These are phyloP conservation scores for Bolboschoenoplectus hybrid DNA, from an alignment of 202 grass and related monocot genomes.

Conservation along the genomic window DNA sequence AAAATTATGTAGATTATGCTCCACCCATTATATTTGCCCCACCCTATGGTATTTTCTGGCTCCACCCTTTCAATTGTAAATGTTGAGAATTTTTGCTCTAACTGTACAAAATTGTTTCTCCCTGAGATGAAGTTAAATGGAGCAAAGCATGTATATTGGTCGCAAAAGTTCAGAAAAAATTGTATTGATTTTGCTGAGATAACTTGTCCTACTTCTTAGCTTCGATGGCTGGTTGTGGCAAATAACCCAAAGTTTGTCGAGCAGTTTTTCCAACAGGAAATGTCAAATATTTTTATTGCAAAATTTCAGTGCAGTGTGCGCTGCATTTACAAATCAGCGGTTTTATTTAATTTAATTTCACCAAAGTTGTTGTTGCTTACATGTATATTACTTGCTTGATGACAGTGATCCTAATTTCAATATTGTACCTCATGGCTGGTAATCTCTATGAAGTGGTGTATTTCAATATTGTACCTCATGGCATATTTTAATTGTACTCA, in stretches of 20 bases:
- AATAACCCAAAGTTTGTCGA: not conserved
- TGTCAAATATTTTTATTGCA: not conserved
- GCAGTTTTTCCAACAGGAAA: not conserved
- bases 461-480: not conserved
- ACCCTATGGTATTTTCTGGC: not conserved
- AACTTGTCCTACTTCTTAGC: not conserved
- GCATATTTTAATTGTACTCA: not conserved
- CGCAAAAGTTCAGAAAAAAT: not conserved
- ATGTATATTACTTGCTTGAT: not conserved
- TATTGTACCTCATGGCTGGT: not conserved
- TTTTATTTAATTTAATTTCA: slow-evolving; percentile 22
- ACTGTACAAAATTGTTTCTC: not conserved
- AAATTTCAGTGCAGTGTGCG: not conserved
- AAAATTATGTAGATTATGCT: not conserved
- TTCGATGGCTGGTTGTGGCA: not conserved
- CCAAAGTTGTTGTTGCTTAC: not conserved
- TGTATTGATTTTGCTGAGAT: not conserved
- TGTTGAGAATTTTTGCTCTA: not conserved
- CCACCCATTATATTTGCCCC: not conserved
- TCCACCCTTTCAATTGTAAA: not conserved
- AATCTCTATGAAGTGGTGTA: not conserved
- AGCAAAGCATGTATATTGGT: not conserved
- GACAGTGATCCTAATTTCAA: not conserved
- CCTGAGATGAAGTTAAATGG: not conserved
- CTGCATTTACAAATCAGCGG: not conserved